Conservation (phyloP, 441 rosid genomes). For the Populus tomentosa region DNA sequence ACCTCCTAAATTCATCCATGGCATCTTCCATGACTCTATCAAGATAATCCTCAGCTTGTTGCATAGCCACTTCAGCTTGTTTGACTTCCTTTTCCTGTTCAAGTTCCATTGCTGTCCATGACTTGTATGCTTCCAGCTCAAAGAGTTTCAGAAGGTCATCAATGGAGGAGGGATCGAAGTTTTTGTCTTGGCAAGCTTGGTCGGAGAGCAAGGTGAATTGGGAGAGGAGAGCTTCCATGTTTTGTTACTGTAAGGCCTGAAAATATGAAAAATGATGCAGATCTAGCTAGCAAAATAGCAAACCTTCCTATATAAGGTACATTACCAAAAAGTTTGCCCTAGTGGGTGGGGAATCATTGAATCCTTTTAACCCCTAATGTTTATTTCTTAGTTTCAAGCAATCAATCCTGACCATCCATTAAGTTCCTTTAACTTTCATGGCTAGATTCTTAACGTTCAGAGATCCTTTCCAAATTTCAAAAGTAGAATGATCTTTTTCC, state of each 20-base stretch:
- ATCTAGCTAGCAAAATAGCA: background rate
- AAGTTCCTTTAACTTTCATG: background rate
- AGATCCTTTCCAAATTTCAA: background rate
- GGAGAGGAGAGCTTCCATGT: slow-evolving; percentile 75
- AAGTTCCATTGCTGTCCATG: slow-evolving; percentile 72
- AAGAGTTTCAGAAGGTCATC: slow-evolving; percentile 81
- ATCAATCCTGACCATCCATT: background rate
- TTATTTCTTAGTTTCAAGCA: background rate
- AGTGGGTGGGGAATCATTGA: background rate
- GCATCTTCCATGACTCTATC: slow-evolving; percentile 72
- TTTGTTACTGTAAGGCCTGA: background rate
- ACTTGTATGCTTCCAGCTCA: slow-evolving; percentile 80
- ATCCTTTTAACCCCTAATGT: background rate
- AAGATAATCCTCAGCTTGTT: slow-evolving; percentile 56
- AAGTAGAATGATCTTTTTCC: background rate
- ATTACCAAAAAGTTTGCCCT: background rate
- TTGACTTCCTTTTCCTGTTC: slow-evolving; percentile 39
- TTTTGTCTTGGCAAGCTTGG: slow-evolving; percentile 61
- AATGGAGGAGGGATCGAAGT: slow-evolving; percentile 65
- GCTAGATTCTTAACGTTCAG: background rate
- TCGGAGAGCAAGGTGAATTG: slow-evolving; percentile 75
- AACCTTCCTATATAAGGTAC: background rate
- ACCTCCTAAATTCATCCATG: slow-evolving; percentile 66
- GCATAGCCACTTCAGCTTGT: slow-evolving; percentile 40
- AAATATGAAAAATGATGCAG: background rate